These are phyloP conservation scores for Tetrahymena elliotti DNA, from an alignment of 73 alveolate genomes.

Conservation along the genomic window DNA sequence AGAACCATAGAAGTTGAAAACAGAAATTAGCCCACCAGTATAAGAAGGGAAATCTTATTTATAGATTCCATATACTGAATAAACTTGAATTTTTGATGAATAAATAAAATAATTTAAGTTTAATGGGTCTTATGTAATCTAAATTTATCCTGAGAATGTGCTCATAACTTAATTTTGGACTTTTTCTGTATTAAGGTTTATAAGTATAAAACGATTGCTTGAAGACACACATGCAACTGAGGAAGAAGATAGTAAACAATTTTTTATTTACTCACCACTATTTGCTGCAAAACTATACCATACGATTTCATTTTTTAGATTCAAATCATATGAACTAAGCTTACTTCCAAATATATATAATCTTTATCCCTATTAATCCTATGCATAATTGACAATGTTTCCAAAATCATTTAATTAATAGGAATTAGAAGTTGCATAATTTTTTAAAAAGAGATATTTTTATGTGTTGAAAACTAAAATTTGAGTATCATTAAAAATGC, in stretches of 20 bases:
- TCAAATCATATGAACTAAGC: background rate
- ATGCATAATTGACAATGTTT: background rate
- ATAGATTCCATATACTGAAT: background rate
- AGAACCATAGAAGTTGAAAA: background rate
- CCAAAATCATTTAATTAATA: background rate
- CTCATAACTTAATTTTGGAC: background rate
- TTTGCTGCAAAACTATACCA: background rate
- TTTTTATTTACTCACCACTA: background rate
- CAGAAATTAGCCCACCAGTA: background rate
- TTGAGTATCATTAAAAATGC: background rate
- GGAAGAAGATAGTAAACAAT: background rate
- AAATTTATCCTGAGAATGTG: background rate
- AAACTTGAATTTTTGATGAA: background rate
- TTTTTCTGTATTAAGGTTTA: background rate
- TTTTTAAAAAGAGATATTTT: no score
- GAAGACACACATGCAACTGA: background rate
- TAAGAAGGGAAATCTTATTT: background rate
- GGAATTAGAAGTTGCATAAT: background rate
- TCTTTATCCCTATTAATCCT: background rate
- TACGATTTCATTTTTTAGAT: background rate
- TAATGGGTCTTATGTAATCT: background rate
- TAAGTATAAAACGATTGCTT: background rate
- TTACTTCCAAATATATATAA: background rate
- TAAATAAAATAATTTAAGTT: background rate
- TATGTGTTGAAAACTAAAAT: background rate